Conservation (phyloP, 2,329 filamentous ascomycete species). For the Claviceps monticola region DNA sequence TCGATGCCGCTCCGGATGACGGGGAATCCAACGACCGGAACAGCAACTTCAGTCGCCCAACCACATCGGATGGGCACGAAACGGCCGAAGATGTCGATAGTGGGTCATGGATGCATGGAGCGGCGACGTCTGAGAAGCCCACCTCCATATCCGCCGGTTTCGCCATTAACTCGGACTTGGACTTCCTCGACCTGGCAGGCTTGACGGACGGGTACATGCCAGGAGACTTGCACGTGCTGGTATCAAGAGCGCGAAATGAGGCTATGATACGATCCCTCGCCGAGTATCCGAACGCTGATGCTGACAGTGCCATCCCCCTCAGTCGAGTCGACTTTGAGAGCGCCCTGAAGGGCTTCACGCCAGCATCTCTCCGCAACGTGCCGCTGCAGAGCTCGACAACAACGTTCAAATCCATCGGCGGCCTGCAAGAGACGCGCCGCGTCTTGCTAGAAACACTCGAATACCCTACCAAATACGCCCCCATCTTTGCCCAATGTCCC, state of each 20-base stretch:
- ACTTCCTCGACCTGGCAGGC: conserved; percentile 85
- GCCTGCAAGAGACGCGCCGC: conserved; percentile 70
- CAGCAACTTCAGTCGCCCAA: conserved; percentile 37
- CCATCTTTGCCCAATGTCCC: conserved; percentile 92
- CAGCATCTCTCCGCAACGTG: conserved; percentile 86
- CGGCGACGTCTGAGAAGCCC: conserved; percentile 30
- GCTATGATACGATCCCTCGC: conserved; percentile 74
- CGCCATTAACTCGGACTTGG: conserved; percentile 59
- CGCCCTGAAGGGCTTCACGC: conserved; percentile 84
- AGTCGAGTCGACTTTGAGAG: conserved; percentile 64
- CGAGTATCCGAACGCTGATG: conserved; percentile 26
- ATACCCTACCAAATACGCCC: conserved; percentile 95
- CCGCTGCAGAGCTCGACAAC: conserved; percentile 86
- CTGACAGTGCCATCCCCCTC: conserved; percentile 44
- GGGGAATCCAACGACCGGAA: conserved; percentile 24
- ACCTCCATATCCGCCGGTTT: conserved; percentile 44
- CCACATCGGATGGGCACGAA: conserved; percentile 38
- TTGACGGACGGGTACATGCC: conserved; percentile 98
- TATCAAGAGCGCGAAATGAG: conserved; percentile 79
- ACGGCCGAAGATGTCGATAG: conserved; percentile 31
- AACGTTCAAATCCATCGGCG: conserved; percentile 85
- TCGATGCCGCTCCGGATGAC: neutral
- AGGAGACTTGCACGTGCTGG: conserved; percentile 74
- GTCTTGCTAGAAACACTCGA: conserved; percentile 90
- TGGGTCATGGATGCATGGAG: conserved; percentile 65